phyloP scores from a whole-genome alignment of 495 filamentous ascomycete genomes.

The Trichoderma erinaceum region DNA sequence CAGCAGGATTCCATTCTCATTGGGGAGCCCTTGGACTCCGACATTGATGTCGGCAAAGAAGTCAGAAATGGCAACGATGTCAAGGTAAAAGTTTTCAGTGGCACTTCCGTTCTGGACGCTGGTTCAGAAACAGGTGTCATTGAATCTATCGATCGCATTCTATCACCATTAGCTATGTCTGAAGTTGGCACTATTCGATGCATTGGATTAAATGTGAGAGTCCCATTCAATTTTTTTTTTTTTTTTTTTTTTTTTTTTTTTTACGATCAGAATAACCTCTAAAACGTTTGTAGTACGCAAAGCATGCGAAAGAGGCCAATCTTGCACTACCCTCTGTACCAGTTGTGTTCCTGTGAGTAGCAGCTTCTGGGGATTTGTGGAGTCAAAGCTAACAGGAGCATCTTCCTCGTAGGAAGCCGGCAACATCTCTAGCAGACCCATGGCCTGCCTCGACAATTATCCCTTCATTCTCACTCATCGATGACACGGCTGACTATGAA shows the following conservation, averaged over 20 bases:
- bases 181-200: constrained; percentile 43
- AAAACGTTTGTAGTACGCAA: constrained; percentile 36
- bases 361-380: background rate
- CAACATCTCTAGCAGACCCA: constrained; percentile 37
- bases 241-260: too few relatives aligned
- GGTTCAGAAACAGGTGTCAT: constrained; percentile 43
- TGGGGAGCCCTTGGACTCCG: constrained; percentile 48
- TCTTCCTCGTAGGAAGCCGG: constrained; percentile 30
- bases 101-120: constrained; percentile 47
- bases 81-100: constrained; percentile 47
- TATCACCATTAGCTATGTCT: constrained; percentile 46
- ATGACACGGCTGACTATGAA: constrained; percentile 40
- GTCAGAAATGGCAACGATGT: constrained; percentile 51
- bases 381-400: constrained; percentile 10
- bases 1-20: constrained; percentile 34
- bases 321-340: constrained; percentile 40
- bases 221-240: background rate
- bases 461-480: constrained; percentile 36
- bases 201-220: constrained; percentile 41
- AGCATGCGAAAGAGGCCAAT: constrained; percentile 41
- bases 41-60: constrained; percentile 50
- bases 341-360: constrained; percentile 37
- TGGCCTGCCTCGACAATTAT: constrained; percentile 42
- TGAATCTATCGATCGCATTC: constrained; percentile 46
- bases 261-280: too few relatives aligned